Evolutionary conservation across 164 flowering plant genomes (phyloP), one percentile per base, ranked within the genome.

Genomic region (Aristolochia fimbriata): DNA sequence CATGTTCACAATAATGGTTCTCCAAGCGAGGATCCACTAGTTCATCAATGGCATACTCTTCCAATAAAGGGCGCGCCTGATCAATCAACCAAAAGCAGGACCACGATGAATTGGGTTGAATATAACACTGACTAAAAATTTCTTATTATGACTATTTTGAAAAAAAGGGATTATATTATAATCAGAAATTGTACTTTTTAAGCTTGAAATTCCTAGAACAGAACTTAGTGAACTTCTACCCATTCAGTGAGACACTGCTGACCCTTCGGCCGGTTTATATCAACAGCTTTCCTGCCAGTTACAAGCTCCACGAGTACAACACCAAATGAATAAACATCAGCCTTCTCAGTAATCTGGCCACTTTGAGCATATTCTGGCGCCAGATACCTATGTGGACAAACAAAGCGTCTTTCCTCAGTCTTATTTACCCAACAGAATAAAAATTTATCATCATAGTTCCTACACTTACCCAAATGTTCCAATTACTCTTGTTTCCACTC

Each of bases 341-440:
- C 90, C 62, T 92, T 92, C 62, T 89, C 98, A 30, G 96, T 87
- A 20, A 92, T 81, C 74, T 89, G 89, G 15, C 98, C 98, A 68
- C 80, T 89, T 69, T 92, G 96, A 50, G 93, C 91, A 71, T 92
- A 92, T 72, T 92, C 98, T 55, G 98, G 98, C 57, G 98, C 90
- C 70, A 92, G 68, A 75, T 92, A 92, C 80, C 98, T 92, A 24
- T 15, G 46, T 19, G 56, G 41, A 51, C 7, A 55, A 37, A 63
- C 9, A 23, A 13, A n/a, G 2, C 33, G 1, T 33, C 30, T 23
- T 22, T 15, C 55, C 11, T 20, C 13, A 52, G 68, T 17, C 48
- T 55, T 23, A 43, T 13, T 30, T 48, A 55, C 13, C 23, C 15
- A 56, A 31, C 15, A 56, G 16, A 30, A 31, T 37, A 2, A 37